These are phyloP conservation scores for Tillandsia fasciculata DNA, from an alignment of 176 grass and related monocot species.

Conservation along the genomic window DNA sequence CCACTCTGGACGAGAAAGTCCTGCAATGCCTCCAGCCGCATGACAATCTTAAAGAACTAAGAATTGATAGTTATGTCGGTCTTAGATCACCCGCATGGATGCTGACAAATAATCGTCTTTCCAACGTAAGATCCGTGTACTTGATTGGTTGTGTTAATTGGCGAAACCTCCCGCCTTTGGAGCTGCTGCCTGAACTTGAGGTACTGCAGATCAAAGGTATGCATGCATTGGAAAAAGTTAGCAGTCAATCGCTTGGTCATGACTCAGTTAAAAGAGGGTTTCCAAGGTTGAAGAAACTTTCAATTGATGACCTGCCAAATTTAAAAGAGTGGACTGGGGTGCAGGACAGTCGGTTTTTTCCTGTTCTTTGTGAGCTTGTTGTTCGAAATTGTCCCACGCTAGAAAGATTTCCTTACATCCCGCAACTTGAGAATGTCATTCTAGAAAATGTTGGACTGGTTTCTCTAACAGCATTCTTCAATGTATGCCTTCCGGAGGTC, in stretches of 20 bases:
- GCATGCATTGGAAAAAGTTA: conserved; percentile 19
- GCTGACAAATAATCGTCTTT: neutral
- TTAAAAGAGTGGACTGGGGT: conserved; percentile 30
- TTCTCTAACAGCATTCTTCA: conserved; percentile 14
- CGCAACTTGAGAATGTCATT: conserved; percentile 14
- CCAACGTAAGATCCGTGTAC: neutral
- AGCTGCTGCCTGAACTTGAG: conserved; percentile 20
- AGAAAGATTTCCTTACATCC: conserved; percentile 23
- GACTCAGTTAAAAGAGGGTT: conserved; percentile 17
- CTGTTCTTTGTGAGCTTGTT: conserved; percentile 23
- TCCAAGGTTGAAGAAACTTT: conserved; percentile 28
- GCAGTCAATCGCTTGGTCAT: neutral
- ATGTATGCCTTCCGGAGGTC: neutral
- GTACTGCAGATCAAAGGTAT: conserved; percentile 31
- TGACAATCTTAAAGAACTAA: neutral
- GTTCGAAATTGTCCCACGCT: conserved; percentile 34
- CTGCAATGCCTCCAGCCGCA: conserved; percentile 18
- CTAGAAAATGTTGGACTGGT: conserved; percentile 24
- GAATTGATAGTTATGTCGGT: neutral
- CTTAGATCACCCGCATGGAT: conserved; percentile 13
- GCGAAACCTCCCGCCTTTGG: conserved; percentile 5
- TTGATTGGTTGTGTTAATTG: conserved; percentile 2
- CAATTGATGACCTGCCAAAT: conserved; percentile 8
- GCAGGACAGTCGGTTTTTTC: conserved; percentile 12
- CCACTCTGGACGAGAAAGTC: neutral